Evolutionary conservation across 345 rosid genomes (phyloP).

Genomic region (Firmiana major): DNA sequence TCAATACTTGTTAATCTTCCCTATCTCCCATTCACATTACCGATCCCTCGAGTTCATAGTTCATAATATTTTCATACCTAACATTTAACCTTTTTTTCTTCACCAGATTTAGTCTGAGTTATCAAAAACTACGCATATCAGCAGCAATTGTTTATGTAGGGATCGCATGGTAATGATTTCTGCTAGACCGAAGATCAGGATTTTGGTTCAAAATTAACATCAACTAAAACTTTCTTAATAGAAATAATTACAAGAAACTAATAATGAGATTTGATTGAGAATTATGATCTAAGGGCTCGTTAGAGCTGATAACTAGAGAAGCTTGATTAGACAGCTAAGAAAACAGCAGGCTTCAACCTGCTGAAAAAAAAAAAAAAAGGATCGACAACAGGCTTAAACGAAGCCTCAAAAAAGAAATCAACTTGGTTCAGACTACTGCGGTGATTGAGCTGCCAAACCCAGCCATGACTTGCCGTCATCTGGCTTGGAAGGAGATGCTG

Average conservation of each 20-base stretch:
- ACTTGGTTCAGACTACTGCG: conserved; percentile 10
- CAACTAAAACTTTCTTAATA: neutral
- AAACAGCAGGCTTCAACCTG: conserved; percentile 14
- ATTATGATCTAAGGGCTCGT: conserved; percentile 10
- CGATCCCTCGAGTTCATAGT: neutral
- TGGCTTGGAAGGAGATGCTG: conserved; percentile 27
- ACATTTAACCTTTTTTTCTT: too few relatives aligned
- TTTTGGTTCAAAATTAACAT: neutral
- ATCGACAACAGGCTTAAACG: conserved; percentile 3
- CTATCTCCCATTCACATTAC: neutral
- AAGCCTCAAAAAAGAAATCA: neutral
- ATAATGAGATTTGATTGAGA: conserved; percentile 13
- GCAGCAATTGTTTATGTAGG: neutral
- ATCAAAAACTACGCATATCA: conserved; percentile 37
- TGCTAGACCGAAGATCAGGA: neutral
- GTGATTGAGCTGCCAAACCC: conserved; percentile 55
- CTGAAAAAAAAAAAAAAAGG: neutral
- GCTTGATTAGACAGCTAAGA: neutral
- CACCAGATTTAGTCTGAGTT: too few relatives aligned
- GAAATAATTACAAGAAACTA: conserved; percentile 16
- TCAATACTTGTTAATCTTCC: neutral
- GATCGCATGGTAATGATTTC: neutral
- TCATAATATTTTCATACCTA: neutral
- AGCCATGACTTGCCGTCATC: conserved; percentile 63
- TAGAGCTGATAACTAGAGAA: conserved; percentile 11